phyloP scores from a whole-genome alignment of 2,329 filamentous ascomycete genomes.

The Achaetomium macrosporum region DNA sequence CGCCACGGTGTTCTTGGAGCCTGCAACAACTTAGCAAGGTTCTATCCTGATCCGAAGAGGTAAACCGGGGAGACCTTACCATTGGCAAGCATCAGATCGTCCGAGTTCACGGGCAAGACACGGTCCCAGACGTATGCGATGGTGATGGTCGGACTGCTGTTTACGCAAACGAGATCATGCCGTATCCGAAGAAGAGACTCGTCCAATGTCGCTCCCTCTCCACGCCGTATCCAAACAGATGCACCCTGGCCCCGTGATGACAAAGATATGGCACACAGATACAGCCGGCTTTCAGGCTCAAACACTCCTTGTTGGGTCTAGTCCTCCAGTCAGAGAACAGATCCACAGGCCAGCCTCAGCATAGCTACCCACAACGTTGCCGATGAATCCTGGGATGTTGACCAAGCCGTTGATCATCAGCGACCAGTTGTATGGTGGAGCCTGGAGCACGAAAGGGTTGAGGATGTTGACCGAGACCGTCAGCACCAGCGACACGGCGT shows the following conservation, averaged over 20 bases:
- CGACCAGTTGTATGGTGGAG: conserved; percentile 29
- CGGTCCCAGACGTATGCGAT: conserved; percentile 40
- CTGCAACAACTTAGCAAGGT: conserved; percentile 13
- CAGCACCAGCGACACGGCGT: conserved; percentile 28
- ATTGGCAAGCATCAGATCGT: conserved; percentile 31
- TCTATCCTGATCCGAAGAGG: background rate
- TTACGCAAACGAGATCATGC: conserved; percentile 39
- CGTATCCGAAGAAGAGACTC: conserved; percentile 40
- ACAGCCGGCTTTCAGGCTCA: conserved; percentile 40
- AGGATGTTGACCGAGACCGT: conserved; percentile 30
- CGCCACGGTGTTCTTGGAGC: conserved; percentile 41
- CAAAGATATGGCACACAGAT: conserved; percentile 35
- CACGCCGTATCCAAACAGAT: conserved; percentile 41
- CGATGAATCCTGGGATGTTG: conserved; percentile 32
- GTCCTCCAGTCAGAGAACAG: conserved; percentile 36
- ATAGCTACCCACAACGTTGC: conserved; percentile 38
- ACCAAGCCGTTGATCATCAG: conserved; percentile 29
- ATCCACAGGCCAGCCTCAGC: conserved; percentile 39
- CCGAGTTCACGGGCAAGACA: conserved; percentile 28
- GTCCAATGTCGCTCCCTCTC: conserved; percentile 37
- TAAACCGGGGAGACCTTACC: conserved; percentile 16
- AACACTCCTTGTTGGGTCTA: conserved; percentile 36
- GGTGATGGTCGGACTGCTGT: conserved; percentile 39
- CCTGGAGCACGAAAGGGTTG: conserved; percentile 30
- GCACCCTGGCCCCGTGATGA: conserved; percentile 38